Evolutionary conservation across 2,329 filamentous ascomycete genomes (phyloP).

Genomic region (Myriosclerotinia scirpicola): DNA sequence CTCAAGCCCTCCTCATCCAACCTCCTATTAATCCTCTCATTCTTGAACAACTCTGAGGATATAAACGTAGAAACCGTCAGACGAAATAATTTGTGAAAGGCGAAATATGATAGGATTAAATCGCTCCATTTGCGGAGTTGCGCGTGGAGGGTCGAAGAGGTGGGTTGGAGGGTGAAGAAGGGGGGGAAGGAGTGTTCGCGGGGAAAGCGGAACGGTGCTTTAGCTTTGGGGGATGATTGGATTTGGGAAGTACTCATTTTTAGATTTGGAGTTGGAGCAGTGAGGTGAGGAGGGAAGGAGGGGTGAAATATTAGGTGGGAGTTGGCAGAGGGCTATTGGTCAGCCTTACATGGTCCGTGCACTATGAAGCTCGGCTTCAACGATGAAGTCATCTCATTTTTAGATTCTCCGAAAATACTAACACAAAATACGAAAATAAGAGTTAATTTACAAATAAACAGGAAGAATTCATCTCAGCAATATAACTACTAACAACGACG

Average conservation of each 20-base stretch:
- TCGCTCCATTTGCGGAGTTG: slow-evolving; percentile 85
- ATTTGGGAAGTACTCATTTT: slow-evolving; percentile 30
- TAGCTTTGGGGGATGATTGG: not conserved
- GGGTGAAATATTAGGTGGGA: not conserved
- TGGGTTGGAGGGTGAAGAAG: slow-evolving; percentile 81
- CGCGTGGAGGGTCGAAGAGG: slow-evolving; percentile 68
- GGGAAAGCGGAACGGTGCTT: slow-evolving; percentile 53
- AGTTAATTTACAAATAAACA: not conserved
- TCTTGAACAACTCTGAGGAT: slow-evolving; percentile 58
- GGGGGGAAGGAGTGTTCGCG: slow-evolving; percentile 74
- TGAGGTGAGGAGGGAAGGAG: not conserved
- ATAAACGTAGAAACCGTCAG: slow-evolving; percentile 65
- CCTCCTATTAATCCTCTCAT: slow-evolving; percentile 53
- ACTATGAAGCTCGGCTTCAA: not conserved
- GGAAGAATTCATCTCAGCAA: not conserved
- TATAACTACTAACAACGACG: not conserved
- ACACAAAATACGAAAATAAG: not conserved
- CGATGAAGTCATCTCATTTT: not conserved
- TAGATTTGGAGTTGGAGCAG: not conserved
- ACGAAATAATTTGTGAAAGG: slow-evolving; percentile 72
- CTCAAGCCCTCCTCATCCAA: slow-evolving; percentile 53
- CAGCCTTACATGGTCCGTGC: slow-evolving; percentile 14
- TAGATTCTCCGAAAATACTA: not conserved
- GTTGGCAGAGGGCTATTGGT: not conserved
- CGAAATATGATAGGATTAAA: slow-evolving; percentile 81